These are phyloP conservation scores for Magnaporthiopsis incrustans DNA, from an alignment of 2,329 filamentous ascomycete species.

Conservation along the genomic window DNA sequence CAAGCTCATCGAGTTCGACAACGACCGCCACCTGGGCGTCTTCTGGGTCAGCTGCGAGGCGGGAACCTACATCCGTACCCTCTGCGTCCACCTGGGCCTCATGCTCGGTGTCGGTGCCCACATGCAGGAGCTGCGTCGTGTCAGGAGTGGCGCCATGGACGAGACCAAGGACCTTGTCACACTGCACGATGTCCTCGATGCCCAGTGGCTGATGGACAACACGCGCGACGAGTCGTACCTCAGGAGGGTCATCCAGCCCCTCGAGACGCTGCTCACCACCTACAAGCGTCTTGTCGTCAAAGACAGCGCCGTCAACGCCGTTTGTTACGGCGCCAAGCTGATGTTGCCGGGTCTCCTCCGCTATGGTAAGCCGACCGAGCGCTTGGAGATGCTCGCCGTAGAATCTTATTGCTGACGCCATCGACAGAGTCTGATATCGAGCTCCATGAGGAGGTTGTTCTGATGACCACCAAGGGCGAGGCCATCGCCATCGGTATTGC, in stretches of 20 bases:
- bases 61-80: slow-evolving; percentile 96
- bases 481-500: slow-evolving; percentile 94
- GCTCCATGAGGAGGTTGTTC: slow-evolving; percentile 88
- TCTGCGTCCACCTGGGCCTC: slow-evolving; percentile 83
- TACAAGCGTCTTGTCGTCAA: slow-evolving; percentile 99
- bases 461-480: slow-evolving; percentile 99
- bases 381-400: neutral
- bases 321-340: slow-evolving; percentile 97
- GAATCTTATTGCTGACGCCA: neutral
- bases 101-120: slow-evolving; percentile 50
- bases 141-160: slow-evolving; percentile 90
- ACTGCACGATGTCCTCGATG: slow-evolving; percentile 89
- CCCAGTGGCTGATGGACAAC: slow-evolving; percentile 95
- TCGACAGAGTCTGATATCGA: slow-evolving; percentile 36
- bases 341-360: slow-evolving; percentile 95
- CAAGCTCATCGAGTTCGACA: slow-evolving; percentile 96
- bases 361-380: slow-evolving; percentile 55
- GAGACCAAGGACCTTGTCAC: slow-evolving; percentile 86
- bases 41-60: slow-evolving; percentile 99
- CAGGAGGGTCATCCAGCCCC: slow-evolving; percentile 80
- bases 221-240: slow-evolving; percentile 90
- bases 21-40: slow-evolving; percentile 91
- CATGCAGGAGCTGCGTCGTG: slow-evolving; percentile 96
- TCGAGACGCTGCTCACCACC: slow-evolving; percentile 82
- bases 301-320: slow-evolving; percentile 91